These are phyloP conservation scores for Verticillium zaregamsianum DNA, from an alignment of 2,329 filamentous ascomycete species.

Conservation along the genomic window DNA sequence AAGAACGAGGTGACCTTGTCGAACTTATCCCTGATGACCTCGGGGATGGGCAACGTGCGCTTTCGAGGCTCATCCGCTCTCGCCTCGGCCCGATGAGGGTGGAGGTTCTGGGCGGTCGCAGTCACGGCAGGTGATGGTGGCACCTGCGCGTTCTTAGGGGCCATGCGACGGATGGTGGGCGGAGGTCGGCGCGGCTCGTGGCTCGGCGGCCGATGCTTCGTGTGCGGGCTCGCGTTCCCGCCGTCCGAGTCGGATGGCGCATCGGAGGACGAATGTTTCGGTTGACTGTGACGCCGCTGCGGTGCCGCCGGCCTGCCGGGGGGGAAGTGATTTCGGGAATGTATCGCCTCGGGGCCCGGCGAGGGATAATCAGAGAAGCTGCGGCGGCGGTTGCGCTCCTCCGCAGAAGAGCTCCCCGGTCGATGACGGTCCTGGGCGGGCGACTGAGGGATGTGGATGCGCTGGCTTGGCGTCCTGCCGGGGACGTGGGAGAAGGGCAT, in stretches of 20 bases:
- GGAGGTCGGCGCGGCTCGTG: slow-evolving; percentile 23
- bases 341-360: slow-evolving; percentile 25
- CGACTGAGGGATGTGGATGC: slow-evolving; percentile 23
- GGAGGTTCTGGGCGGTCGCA: slow-evolving; percentile 5
- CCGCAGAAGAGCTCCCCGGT: slow-evolving; percentile 32
- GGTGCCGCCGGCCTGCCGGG: slow-evolving; percentile 25
- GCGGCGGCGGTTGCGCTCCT: slow-evolving; percentile 38
- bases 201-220: slow-evolving; percentile 14
- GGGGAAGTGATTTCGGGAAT: slow-evolving; percentile 26
- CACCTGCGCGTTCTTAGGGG: slow-evolving; percentile 21
- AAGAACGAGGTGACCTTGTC: slow-evolving; percentile 42
- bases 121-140: slow-evolving; percentile 19
- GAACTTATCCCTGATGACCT: slow-evolving; percentile 38
- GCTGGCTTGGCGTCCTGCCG: slow-evolving; percentile 27
- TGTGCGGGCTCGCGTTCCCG: slow-evolving; percentile 15
- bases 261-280: slow-evolving; percentile 34
- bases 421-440: slow-evolving; percentile 25
- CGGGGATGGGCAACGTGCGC: slow-evolving; percentile 29
- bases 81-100: slow-evolving; percentile 25
- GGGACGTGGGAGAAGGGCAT: slow-evolving; percentile 37
- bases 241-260: slow-evolving; percentile 34
- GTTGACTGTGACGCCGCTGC: slow-evolving; percentile 45
- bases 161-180: slow-evolving; percentile 28
- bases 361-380: slow-evolving; percentile 49
- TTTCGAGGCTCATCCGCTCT: slow-evolving; percentile 32